phyloP scores from a whole-genome alignment of 2,329 filamentous ascomycete genomes.

The Aspergillus sp. region DNA sequence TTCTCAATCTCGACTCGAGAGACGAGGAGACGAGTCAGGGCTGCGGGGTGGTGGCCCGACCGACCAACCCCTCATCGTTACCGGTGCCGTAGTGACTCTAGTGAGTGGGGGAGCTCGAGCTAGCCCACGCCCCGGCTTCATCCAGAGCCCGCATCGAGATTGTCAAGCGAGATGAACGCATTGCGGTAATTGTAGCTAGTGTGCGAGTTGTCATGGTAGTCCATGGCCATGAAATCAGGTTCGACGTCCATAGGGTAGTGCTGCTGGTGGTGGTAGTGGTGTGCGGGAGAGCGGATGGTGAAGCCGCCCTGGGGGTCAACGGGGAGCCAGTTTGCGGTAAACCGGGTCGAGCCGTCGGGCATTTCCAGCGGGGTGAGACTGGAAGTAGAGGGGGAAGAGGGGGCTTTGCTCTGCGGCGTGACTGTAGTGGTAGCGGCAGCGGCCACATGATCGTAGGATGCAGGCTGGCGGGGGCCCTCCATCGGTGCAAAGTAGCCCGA shows the following conservation, averaged over 20 bases:
- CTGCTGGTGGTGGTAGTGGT: neutral
- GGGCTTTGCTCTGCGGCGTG: no score
- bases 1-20: no score
- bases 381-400: no score
- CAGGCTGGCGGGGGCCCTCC: no score
- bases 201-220: neutral
- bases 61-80: neutral
- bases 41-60: neutral
- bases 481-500: no score
- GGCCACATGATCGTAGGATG: no score
- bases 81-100: neutral
- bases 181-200: slow-evolving; percentile 5
- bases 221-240: neutral
- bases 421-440: no score
- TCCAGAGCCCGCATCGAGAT: neutral
- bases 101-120: neutral
- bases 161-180: slow-evolving; percentile 17
- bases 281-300: slow-evolving; percentile 22
- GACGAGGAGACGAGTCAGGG: no score
- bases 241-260: neutral
- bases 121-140: neutral
- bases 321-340: slow-evolving; percentile 33
- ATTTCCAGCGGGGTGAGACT: slow-evolving; percentile 30
- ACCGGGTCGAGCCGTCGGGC: slow-evolving; percentile 32
- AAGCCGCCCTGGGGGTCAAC: slow-evolving; percentile 31